Evolutionary conservation across 169 alveolate species (phyloP), one percentile per base, ranked within the genome.

Genomic region (Eimeria praecox): DNA sequence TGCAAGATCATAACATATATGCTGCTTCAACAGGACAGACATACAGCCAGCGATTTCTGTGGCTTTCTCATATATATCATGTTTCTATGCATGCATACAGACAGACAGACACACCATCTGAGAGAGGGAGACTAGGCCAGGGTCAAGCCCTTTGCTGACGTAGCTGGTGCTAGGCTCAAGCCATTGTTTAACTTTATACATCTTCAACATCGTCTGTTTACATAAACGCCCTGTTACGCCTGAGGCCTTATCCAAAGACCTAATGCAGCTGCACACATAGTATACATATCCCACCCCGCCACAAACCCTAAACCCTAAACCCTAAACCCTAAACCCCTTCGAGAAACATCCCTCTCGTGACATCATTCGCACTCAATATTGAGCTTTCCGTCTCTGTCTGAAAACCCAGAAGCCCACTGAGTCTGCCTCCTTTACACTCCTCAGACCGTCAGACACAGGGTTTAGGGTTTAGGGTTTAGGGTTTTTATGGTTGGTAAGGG

Each of bases 141-240:
- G 77, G 75, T 83, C 92, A 12, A 83, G 44, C 38, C 92, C 92
- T 33, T 30, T 49, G 27, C n/a, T 27, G 54, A 49, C 35, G 92
- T 83, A 83, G 52, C 24, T 54, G 35, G 0, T 56, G 92, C 92
- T 54, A 52, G 92, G 92, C 38, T 83, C 92, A 73, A 54, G 40
- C 92, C 92, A 83, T 71, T 83, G 92, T 71, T 56, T 83, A 10
- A 27, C 30, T 33, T 83, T 83, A 52, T 83, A 83, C 71, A 83
- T 49, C n/a, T 38, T 44, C 75, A 56, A 54, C 77, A 83, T 83
- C 3, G 92, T 54, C 30, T 52, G 27, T 35, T 56, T 83, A 49
- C 92, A 83, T 35, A 83, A 49, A 30, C 92, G 46, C 35, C 77
- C 92, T 18, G 92, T 83, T 0, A 83, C 30, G 35, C 92, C 75